Evolutionary conservation across 1,284 basidiomycete genomes (phyloP), one percentile per base, ranked within the genome.

Genomic region (Cutaneotrichosporon daszewskae): DNA sequence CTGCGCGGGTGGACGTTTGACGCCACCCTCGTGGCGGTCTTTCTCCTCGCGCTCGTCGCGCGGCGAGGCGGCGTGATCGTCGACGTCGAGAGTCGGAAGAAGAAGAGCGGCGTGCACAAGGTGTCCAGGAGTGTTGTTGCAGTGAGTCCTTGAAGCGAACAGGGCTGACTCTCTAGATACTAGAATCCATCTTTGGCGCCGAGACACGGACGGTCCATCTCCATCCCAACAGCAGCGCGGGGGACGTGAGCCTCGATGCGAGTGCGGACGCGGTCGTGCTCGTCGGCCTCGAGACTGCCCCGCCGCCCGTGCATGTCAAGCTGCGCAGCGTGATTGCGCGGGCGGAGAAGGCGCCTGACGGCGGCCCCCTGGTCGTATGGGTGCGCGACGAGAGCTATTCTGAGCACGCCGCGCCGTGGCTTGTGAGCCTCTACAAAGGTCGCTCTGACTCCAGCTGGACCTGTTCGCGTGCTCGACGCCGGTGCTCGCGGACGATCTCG

Each of bases 21-120:
- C 43, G 50, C 54, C 3, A 44, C 53, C 3, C 23, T 68, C 5
- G 54, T 64, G 36, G 60, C 61, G n/a, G 45, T 58, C 5, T 16
- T 66, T 17, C 43, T 68, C 3, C 38, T 68, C 17, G 48, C 55
- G 2, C 47, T 61, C n/a, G 52, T 65, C 20, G 59, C 55, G 8
- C 42, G 51, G 10, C 43, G 43, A n/a, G 66, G 66, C 11, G 66
- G 64, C 11, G 29, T 64, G 5, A 55, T 68, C 9, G 23, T 66
- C 7, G 66, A 66, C 46, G 51, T 60, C 1, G 22, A 12, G 19
- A 16, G 11, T n/a, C 14, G 27, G 10, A 27, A 12, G 9, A 14
- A 7, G 19, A n/a, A n/a, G 11, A n/a, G n/a, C n/a, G n/a, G n/a
- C n/a, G n/a, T n/a, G n/a, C n/a, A n/a, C 6, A 28, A 20, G 12